Percentiles rank a stretch among this genome's conserved stretches.
phyloP scores from a whole-genome alignment of 2,329 filamentous ascomycete species.

The Calonectria leucothoes region DNA sequence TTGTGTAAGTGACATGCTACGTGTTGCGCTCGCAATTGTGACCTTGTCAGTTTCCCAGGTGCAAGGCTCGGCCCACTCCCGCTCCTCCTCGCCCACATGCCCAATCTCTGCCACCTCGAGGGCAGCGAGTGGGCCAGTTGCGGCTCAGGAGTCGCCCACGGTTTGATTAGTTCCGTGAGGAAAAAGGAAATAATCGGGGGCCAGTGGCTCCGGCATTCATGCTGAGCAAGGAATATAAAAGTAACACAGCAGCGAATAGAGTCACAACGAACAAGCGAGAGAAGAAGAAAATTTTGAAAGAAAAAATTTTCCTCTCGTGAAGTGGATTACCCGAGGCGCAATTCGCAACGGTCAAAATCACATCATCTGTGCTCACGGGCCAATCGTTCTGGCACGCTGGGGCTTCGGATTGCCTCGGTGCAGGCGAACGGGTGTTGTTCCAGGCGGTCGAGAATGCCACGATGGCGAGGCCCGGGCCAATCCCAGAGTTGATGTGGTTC shows the following conservation, averaged over 20 bases:
- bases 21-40: neutral
- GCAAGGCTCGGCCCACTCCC: constrained; percentile 15
- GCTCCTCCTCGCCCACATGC: constrained; percentile 4
- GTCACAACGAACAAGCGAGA: neutral
- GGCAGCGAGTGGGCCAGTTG: constrained; percentile 35
- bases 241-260: neutral
- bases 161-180: constrained; percentile 11
- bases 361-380: constrained; percentile 41
- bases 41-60: neutral
- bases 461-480: constrained; percentile 4
- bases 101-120: constrained; percentile 27
- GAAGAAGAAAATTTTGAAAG: neutral
- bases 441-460: neutral
- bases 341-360: constrained; percentile 25
- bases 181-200: neutral
- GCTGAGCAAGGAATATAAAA: neutral
- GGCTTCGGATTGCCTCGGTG: constrained; percentile 23
- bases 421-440: neutral
- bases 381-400: constrained; percentile 43
- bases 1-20: neutral
- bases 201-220: constrained; percentile 14
- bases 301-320: neutral
- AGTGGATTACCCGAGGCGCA: neutral
- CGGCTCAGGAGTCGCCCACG: constrained; percentile 33
- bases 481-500: neutral